A percentile compares a stretch with the other conserved stretches of the same genome.
Evolutionary conservation across 2,329 filamentous ascomycete genomes (phyloP).

Genomic region (Teratosphaeria viscida): DNA sequence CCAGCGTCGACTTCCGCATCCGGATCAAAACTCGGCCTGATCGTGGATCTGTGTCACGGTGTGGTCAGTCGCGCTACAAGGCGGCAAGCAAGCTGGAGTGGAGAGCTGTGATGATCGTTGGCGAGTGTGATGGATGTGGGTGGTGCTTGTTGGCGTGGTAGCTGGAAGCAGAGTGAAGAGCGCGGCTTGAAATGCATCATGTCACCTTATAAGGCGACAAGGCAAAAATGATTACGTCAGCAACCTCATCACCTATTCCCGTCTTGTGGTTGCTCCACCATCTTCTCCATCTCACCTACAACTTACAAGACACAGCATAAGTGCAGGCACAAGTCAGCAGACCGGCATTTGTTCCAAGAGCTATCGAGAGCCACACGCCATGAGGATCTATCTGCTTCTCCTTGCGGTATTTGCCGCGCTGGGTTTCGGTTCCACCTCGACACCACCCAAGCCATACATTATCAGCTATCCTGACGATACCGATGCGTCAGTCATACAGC

Average conservation of each 20-base stretch:
- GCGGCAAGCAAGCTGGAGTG: background rate
- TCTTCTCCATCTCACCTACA: background rate
- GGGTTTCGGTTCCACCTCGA: slow-evolving; percentile 2
- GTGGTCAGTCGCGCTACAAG: background rate
- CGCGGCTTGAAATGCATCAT: background rate
- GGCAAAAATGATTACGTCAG: background rate
- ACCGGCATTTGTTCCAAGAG: background rate
- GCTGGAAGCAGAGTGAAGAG: background rate
- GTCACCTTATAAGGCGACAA: background rate
- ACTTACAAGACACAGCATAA: background rate
- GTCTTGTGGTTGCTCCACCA: background rate
- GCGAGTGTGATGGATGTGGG: background rate
- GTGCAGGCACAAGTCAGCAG: background rate
- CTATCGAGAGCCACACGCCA: slow-evolving; percentile 6
- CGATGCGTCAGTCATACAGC: slow-evolving; percentile 54
- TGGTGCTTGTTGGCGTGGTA: background rate
- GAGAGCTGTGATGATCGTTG: background rate
- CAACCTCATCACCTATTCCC: background rate
- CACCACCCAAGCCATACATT: slow-evolving; percentile 59
- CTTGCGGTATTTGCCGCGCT: slow-evolving; percentile 12
- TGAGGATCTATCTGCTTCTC: slow-evolving; percentile 21
- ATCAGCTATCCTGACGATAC: slow-evolving; percentile 64
- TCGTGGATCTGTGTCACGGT: background rate
- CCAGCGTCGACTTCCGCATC: too few species aligned
- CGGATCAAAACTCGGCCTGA: background rate